A percentile compares a stretch with the other conserved stretches of the same genome.
Conservation (phyloP, 257 asterid genomes). For the Solanum pinnatisectum region DNA sequence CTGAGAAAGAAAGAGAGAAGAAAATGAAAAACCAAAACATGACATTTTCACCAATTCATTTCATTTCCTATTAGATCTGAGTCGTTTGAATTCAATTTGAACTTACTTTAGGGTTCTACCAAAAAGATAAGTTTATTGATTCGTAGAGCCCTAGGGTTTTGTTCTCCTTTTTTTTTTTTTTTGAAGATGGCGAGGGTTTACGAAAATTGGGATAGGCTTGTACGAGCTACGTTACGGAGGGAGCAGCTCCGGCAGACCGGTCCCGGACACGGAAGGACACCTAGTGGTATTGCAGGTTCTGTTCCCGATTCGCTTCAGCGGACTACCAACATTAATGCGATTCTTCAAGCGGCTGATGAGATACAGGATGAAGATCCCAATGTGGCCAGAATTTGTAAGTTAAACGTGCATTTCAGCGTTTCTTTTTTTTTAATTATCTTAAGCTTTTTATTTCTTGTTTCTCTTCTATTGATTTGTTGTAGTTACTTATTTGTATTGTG, state of each 20-base stretch:
- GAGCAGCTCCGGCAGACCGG: slow-evolving; percentile 41
- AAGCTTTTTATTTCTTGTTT: not conserved
- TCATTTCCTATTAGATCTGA: not conserved
- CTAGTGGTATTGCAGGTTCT: slow-evolving; percentile 84
- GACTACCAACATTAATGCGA: slow-evolving; percentile 66
- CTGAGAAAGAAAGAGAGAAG: not conserved
- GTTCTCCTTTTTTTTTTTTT: not conserved
- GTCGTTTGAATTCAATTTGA: not conserved
- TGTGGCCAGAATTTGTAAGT: slow-evolving; percentile 85
- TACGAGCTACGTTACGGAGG: slow-evolving; percentile 61
- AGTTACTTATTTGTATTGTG: not conserved
- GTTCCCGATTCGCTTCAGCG: slow-evolving; percentile 93
- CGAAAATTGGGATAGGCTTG: slow-evolving; percentile 78
- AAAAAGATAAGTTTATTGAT: not conserved
- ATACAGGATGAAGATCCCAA: slow-evolving; percentile 83
- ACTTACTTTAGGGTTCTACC: not conserved
- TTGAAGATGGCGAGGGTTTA: slow-evolving; percentile 54
- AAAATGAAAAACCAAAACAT: not conserved
- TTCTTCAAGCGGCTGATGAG: slow-evolving; percentile 92
- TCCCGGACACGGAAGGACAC: slow-evolving; percentile 55
- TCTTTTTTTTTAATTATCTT: not conserved
- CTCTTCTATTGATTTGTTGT: not conserved
- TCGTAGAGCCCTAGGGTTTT: not conserved
- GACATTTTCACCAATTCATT: not conserved
- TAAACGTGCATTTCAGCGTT: not conserved